These are phyloP conservation scores for Tetrapisispora arboricola DNA, from an alignment of 805 yeast species.

Conservation along the genomic window DNA sequence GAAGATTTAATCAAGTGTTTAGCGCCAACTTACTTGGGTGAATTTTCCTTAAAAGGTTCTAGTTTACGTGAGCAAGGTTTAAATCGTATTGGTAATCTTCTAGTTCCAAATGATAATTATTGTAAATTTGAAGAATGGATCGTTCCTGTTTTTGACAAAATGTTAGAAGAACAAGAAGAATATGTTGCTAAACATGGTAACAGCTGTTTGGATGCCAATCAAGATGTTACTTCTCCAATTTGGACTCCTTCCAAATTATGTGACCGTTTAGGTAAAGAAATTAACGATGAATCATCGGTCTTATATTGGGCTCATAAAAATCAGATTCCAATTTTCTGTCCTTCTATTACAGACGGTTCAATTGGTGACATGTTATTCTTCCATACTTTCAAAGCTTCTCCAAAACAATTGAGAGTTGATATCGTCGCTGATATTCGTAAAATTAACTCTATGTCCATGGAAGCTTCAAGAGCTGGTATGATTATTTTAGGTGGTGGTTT, in stretches of 20 bases:
- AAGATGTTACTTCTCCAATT: constrained; percentile 38
- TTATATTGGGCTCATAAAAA: constrained; percentile 98
- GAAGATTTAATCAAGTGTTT: constrained; percentile 94
- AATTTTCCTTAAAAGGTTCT: constrained; percentile 72
- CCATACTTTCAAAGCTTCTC: constrained; percentile 94
- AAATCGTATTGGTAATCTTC: constrained; percentile 93
- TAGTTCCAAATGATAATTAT: constrained; percentile 96
- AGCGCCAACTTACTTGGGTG: constrained; percentile 95
- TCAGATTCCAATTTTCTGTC: constrained; percentile 92
- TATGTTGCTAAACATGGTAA: constrained; percentile 45
- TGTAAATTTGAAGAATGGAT: constrained; percentile 98
- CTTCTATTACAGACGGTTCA: constrained; percentile 95
- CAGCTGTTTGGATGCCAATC: constrained; percentile 45
- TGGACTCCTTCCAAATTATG: constrained; percentile 95
- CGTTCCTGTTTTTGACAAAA: constrained; percentile 79
- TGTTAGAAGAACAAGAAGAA: constrained; percentile 81
- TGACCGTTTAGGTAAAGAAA: constrained; percentile 90
- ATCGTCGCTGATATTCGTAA: constrained; percentile 88
- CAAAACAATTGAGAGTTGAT: constrained; percentile 80
- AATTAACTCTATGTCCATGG: constrained; percentile 91
- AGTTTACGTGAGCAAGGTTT: constrained; percentile 85
- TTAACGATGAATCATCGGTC: constrained; percentile 86
- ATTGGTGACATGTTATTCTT: constrained; percentile 98
- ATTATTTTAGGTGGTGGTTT: constrained; percentile 92
- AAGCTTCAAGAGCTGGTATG: constrained; percentile 92